Evolutionary conservation across 208 protist genomes (phyloP).

Genomic region (Acanthamoeba castellanii): DNA sequence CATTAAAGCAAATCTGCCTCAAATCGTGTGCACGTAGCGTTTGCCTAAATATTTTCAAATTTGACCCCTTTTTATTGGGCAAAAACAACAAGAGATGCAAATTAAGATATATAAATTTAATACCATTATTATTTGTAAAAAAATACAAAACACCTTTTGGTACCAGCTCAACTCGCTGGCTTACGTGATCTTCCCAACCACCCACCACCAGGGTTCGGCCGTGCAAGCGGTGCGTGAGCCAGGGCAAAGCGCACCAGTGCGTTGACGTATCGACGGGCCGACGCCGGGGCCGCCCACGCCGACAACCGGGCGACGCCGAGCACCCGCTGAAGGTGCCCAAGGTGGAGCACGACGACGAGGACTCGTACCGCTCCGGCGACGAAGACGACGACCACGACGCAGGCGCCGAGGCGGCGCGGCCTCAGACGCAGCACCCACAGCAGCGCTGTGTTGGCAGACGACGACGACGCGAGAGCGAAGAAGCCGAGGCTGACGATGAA

Average conservation of each 20-base stretch:
- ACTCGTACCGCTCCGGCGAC: not conserved
- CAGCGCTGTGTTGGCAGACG: not conserved
- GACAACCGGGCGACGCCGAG: not conserved
- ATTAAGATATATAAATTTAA: too few relatives aligned
- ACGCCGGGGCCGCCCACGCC: not conserved
- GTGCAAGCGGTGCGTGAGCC: constrained; percentile 44
- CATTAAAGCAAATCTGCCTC: not conserved
- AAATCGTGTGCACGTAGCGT: too few relatives aligned
- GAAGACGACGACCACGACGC: not conserved
- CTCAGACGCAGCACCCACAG: not conserved
- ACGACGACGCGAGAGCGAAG: not conserved
- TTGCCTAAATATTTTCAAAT: too few relatives aligned
- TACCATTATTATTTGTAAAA: not conserved
- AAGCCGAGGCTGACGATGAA: not conserved
- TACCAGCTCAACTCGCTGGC: not conserved
- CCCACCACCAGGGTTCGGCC: not conserved
- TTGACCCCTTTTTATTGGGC: not conserved
- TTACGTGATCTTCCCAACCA: too few relatives aligned
- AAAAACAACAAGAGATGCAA: too few relatives aligned
- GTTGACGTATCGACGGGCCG: constrained; percentile 10
- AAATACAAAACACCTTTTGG: too few relatives aligned
- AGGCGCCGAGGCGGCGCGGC: too few relatives aligned
- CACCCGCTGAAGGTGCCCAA: not conserved
- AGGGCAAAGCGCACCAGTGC: not conserved
- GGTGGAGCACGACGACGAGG: not conserved